Conservation (phyloP, 225 moss, liverwort and hornwort species). For the Lunularia cruciata region DNA sequence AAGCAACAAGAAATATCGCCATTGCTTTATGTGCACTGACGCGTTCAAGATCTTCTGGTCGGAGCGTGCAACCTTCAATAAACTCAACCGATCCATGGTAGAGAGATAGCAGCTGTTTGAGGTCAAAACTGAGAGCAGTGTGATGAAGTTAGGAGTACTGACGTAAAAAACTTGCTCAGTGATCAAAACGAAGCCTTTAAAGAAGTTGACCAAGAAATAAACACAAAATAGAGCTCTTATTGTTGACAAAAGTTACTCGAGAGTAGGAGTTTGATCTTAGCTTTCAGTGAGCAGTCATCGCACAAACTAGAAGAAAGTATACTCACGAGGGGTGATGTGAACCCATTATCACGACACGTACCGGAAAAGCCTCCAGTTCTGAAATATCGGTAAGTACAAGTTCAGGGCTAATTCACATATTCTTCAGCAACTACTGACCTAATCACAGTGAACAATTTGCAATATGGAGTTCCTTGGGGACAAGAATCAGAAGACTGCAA, state of each 20-base stretch:
- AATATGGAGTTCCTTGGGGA: too few species aligned
- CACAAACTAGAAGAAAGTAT: not conserved
- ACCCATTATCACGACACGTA: slow-evolving; percentile 80
- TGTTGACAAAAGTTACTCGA: too few species aligned
- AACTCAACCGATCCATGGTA: slow-evolving; percentile 82
- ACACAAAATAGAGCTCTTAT: too few species aligned
- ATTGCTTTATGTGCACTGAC: slow-evolving; percentile 75
- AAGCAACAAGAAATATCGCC: slow-evolving; percentile 79
- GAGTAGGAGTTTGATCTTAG: too few species aligned
- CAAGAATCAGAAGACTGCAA: too few species aligned
- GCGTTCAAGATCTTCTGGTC: slow-evolving; percentile 61
- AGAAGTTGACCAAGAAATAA: too few species aligned
- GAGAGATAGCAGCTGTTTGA: slow-evolving; percentile 65
- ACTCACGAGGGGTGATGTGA: slow-evolving; percentile 88
- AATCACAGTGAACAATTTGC: too few species aligned
- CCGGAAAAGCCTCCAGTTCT: slow-evolving; percentile 72
- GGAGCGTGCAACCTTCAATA: slow-evolving; percentile 77
- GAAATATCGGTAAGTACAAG: too few species aligned
- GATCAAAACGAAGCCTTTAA: not conserved
- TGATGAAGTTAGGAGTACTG: not conserved
- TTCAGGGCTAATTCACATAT: too few species aligned
- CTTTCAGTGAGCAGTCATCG: too few species aligned
- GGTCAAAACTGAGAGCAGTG: slow-evolving; percentile 57
- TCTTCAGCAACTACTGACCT: too few species aligned
- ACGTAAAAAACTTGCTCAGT: not conserved